Evolutionary conservation across 768 basidiomycete genomes (phyloP).

Genomic region (Thelephora ganbajun): DNA sequence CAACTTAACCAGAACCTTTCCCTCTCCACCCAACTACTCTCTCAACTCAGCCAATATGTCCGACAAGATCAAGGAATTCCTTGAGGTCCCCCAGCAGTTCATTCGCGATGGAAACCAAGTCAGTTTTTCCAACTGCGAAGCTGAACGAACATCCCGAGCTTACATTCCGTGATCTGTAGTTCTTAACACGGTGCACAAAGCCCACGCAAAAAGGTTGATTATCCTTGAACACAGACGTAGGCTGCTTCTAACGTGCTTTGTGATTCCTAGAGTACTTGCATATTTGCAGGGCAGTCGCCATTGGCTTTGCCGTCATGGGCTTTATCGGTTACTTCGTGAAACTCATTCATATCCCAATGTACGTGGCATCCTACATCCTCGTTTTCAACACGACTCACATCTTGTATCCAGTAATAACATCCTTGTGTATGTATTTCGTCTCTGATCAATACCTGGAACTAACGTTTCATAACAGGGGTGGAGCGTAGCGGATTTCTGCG

Average conservation of each 20-base stretch:
- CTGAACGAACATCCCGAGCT: background rate
- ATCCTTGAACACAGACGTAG: background rate
- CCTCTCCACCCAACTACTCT: slow-evolving; percentile 1
- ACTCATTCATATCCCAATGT: slow-evolving; percentile 98
- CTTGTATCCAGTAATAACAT: slow-evolving; percentile 72
- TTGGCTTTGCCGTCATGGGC: slow-evolving; percentile 98
- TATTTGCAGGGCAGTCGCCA: slow-evolving; percentile 91
- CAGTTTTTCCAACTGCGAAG: slow-evolving; percentile 11
- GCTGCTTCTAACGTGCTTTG: slow-evolving; percentile 1
- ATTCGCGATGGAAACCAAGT: slow-evolving; percentile 90
- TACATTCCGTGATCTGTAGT: slow-evolving; percentile 34
- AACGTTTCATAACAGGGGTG: slow-evolving; percentile 39
- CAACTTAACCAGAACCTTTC: slow-evolving; percentile 7
- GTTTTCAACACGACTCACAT: slow-evolving; percentile 7
- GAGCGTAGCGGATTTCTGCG: slow-evolving; percentile 33
- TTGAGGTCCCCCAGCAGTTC: slow-evolving; percentile 87
- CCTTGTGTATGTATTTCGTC: slow-evolving; percentile 64
- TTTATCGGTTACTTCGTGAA: slow-evolving; percentile 99
- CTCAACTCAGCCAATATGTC: slow-evolving; percentile 43
- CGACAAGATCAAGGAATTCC: slow-evolving; percentile 80
- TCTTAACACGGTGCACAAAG: slow-evolving; percentile 94
- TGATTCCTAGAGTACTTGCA: slow-evolving; percentile 68
- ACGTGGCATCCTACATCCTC: slow-evolving; percentile 22
- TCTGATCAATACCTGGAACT: slow-evolving; percentile 5
- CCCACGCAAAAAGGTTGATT: slow-evolving; percentile 79